phyloP scores from a whole-genome alignment of 768 basidiomycete species.

The Leccinum rimulosum region DNA sequence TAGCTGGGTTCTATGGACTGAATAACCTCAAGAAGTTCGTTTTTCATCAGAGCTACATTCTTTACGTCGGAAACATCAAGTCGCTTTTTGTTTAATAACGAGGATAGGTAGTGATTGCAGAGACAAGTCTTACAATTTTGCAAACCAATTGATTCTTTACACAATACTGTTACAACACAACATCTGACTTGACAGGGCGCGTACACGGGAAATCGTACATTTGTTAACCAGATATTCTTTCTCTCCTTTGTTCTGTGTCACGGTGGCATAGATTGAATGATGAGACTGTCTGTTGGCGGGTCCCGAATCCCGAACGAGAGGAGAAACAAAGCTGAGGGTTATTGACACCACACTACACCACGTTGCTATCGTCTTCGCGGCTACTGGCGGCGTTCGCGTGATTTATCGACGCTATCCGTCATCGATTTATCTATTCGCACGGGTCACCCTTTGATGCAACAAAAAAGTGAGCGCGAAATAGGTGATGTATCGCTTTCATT shows the following conservation, averaged over 20 bases:
- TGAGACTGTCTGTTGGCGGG: no score
- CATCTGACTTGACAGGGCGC: neutral
- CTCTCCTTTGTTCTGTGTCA: neutral
- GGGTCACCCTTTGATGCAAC: no score
- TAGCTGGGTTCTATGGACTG: neutral
- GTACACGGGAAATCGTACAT: neutral
- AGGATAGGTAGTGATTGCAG: neutral
- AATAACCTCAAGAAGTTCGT: neutral
- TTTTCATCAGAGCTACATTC: neutral
- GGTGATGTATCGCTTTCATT: no score
- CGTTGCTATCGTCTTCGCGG: no score
- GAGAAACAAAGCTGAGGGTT: no score
- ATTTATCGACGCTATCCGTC: no score
- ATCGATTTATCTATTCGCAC: no score
- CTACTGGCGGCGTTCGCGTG: no score
- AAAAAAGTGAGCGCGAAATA: no score
- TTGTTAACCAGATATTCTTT: neutral
- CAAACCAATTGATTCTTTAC: neutral
- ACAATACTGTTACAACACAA: neutral
- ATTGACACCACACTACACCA: no score
- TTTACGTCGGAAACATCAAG: neutral
- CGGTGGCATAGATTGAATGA: no score
- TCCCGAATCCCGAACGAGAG: no score
- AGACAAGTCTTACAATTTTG: neutral
- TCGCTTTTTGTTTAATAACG: neutral